Conservation (phyloP, 192 early-diverging fungal genomes). For the Rhizophagus sp. region DNA sequence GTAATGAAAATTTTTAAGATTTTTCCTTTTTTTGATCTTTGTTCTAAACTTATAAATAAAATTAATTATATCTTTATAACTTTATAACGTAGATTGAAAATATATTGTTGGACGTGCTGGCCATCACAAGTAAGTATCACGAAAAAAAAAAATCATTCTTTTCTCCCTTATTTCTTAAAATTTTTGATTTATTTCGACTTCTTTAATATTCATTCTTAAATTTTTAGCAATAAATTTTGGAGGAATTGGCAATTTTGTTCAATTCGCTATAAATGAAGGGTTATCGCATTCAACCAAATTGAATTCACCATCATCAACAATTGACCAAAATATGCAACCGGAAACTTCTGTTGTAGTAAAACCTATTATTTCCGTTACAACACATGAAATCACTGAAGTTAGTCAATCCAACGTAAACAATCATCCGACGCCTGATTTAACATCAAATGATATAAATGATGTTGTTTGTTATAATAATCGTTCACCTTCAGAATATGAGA, state of each 20-base stretch:
- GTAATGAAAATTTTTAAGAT: conserved; percentile 1
- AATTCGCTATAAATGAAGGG: background rate
- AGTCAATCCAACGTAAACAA: too few species aligned
- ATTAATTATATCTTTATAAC: background rate
- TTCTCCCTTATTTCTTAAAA: background rate
- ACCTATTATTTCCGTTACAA: too few species aligned
- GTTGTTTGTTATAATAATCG: too few species aligned
- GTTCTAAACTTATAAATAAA: background rate
- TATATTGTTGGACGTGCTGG: background rate
- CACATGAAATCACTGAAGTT: background rate
- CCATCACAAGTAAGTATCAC: background rate
- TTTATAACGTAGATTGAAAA: background rate
- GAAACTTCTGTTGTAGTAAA: background rate
- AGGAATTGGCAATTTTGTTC: conserved; percentile 13
- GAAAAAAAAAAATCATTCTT: background rate
- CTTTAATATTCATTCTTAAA: background rate
- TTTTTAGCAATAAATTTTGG: conserved; percentile 1
- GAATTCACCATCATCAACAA: background rate
- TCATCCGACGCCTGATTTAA: too few species aligned
- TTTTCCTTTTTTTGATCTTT: background rate
- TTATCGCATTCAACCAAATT: background rate
- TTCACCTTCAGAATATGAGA: too few species aligned
- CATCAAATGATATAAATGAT: too few species aligned
- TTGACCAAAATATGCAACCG: background rate
- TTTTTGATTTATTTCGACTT: background rate